Percentiles rank a stretch among this genome's conserved stretches.
These are phyloP conservation scores for Pseudogymnoascus sp. DNA, from an alignment of 2,329 filamentous ascomycete species.

Conservation along the genomic window DNA sequence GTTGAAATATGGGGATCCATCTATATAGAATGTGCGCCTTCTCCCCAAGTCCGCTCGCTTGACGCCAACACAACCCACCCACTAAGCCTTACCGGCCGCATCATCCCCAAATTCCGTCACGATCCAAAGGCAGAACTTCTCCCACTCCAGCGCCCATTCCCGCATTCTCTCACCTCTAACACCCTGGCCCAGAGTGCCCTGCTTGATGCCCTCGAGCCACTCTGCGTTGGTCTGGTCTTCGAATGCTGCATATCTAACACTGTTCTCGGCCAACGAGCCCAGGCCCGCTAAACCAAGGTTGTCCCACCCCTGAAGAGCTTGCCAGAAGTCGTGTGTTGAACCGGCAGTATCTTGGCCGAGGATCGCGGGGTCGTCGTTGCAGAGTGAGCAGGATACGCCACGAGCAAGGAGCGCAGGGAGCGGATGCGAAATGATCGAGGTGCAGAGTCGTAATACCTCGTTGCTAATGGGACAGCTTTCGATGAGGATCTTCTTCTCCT, in stretches of 20 bases:
- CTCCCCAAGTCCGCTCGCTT: not conserved
- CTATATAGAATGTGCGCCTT: not conserved
- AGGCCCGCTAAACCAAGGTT: conserved; percentile 83
- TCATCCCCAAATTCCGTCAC: conserved; percentile 61
- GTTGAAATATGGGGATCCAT: conserved; percentile 6
- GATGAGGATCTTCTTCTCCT: conserved; percentile 76
- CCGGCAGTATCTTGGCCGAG: conserved; percentile 74
- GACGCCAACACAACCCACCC: conserved; percentile 1
- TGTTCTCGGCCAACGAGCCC: conserved; percentile 84
- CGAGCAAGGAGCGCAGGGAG: conserved; percentile 76
- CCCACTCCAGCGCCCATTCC: conserved; percentile 75
- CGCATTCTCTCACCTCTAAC: conserved; percentile 63
- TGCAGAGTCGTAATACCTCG: conserved; percentile 72
- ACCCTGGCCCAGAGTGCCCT: conserved; percentile 62
- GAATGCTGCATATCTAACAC: conserved; percentile 79
- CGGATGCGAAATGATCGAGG: conserved; percentile 67
- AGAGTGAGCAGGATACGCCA: conserved; percentile 74
- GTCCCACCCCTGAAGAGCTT: conserved; percentile 82
- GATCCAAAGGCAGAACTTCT: conserved; percentile 85
- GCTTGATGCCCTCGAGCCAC: conserved; percentile 65
- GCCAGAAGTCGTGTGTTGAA: conserved; percentile 91
- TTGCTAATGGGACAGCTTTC: conserved; percentile 90
- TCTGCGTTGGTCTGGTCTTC: conserved; percentile 65
- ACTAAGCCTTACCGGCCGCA: not conserved
- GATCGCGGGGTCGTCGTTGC: conserved; percentile 86